A percentile compares a stretch with the other conserved stretches of the same genome.
phyloP scores from a whole-genome alignment of 805 yeast genomes.

The Deakozyma indianensis region DNA sequence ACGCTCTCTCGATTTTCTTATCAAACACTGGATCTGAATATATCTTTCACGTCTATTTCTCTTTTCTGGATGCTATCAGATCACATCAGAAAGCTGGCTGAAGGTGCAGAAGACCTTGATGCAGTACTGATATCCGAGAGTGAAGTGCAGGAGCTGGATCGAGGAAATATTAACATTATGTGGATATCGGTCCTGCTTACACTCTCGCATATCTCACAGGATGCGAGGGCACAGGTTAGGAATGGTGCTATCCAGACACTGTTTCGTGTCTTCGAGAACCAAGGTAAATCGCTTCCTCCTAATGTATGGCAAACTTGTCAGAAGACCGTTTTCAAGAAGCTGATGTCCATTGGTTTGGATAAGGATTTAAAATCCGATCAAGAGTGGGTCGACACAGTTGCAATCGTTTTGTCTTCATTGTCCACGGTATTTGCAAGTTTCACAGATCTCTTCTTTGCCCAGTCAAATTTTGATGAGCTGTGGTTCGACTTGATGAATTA shows the following conservation, averaged over 20 bases:
- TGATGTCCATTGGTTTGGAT: constrained; percentile 15
- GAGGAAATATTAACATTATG: constrained; percentile 13
- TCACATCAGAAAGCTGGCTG: constrained; percentile 26
- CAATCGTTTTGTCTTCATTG: constrained; percentile 50
- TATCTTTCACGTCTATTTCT: constrained; percentile 81
- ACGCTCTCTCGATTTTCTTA: constrained; percentile 56
- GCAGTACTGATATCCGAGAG: constrained; percentile 3
- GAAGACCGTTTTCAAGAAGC: constrained; percentile 38
- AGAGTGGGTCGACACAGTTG: constrained; percentile 47
- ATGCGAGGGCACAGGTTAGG: constrained; percentile 62
- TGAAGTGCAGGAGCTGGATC: neutral
- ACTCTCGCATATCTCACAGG: constrained; percentile 49
- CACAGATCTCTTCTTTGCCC: constrained; percentile 24
- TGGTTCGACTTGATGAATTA: constrained; percentile 49
- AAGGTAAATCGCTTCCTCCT: constrained; percentile 39
- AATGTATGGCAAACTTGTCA: constrained; percentile 54
- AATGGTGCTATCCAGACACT: constrained; percentile 86
- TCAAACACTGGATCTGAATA: constrained; percentile 64
- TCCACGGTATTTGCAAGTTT: constrained; percentile 45
- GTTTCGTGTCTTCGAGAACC: constrained; percentile 66
- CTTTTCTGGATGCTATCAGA: constrained; percentile 90
- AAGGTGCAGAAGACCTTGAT: constrained; percentile 9
- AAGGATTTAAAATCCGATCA: constrained; percentile 10
- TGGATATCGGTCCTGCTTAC: constrained; percentile 54
- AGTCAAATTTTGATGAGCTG: constrained; percentile 19